Evolutionary conservation across 78 protist genomes (phyloP).

Genomic region (Bigelowiella natans): DNA sequence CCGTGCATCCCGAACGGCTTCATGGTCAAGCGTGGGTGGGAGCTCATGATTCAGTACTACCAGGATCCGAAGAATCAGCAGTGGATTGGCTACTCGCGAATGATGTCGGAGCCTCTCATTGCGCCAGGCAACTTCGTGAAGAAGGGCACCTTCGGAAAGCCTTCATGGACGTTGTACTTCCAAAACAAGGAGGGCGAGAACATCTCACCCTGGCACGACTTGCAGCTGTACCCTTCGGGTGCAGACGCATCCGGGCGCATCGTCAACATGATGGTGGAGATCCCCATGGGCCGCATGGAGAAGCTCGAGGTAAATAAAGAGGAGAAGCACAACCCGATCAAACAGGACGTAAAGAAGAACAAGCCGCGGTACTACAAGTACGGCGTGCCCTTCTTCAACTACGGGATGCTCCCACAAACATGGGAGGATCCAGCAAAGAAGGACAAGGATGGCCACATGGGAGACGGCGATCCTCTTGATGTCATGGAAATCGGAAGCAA

Average conservation of each 20-base stretch:
- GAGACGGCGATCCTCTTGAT: conserved; percentile 32
- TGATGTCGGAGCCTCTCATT: neutral
- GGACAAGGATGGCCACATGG: neutral
- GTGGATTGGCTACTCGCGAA: conserved; percentile 16
- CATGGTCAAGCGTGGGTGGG: conserved; percentile 21
- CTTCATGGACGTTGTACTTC: neutral
- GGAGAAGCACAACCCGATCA: conserved; percentile 29
- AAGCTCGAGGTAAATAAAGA: conserved; percentile 40
- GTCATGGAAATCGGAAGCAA: conserved; percentile 22
- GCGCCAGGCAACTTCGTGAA: neutral
- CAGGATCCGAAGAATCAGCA: neutral
- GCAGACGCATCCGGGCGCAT: neutral
- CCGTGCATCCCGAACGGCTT: conserved; percentile 18
- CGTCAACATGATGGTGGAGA: neutral
- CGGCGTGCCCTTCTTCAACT: conserved; percentile 38
- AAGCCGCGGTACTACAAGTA: conserved; percentile 32
- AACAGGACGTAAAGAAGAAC: conserved; percentile 37
- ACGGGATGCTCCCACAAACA: conserved; percentile 44
- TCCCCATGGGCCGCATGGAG: neutral
- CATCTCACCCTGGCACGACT: conserved; percentile 40
- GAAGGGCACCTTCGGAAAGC: neutral
- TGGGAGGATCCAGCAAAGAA: conserved; percentile 23
- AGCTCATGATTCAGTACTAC: conserved; percentile 14
- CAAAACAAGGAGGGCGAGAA: neutral
- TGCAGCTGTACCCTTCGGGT: neutral